Base-by-base conservation (phyloP, 257 asterid species). In the Capsicum chinense region DNA sequence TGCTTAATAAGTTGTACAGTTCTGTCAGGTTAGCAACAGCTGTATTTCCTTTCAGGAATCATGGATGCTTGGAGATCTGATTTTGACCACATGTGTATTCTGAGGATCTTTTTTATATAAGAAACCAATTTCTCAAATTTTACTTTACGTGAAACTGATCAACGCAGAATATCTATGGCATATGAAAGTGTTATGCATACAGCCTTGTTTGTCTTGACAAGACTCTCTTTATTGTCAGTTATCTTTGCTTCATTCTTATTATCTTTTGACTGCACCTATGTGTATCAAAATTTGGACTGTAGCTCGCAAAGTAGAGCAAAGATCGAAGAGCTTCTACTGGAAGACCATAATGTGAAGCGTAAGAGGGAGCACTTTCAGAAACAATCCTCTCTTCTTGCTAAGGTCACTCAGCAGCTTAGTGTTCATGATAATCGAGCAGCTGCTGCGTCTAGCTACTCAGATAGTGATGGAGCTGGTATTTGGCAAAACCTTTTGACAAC, bases 1-100 rank as follows among this genome's bases (percentile, higher is more conserved):
- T 95, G 98, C 98, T 95, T 82, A 95, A 95, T 79, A 95, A 93
- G 86, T 85, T 95, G 87, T 95, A 95, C 93, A 93, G 92, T 92
- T 93, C 98, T 83, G 71, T 95, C 93, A 95, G 98, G 98, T 95
- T 64, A 83, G 85, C 68, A 83, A 52, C 19, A 63, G 67, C 64
- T 66, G 62, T 54, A 35, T 68, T 83, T 54, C 57, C 80, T 83
- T 83, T 57, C 35, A 68, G 68, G 74, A 59, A 78, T 54, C 12
- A 14, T 52, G 81, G 64, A 54, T 78, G 14, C 21, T 56, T 26
- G 63, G 63, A 52, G 15, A 21, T 76, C 81, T 52, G 15, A 52
- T 76, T 54, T 76, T 76, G 63, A 52, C 48, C 81, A 54, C 60
- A 54, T 52, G 54, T 26, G 21, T 26, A 26, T 54, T 44, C 81